Evolutionary conservation across 495 filamentous ascomycete genomes (phyloP).

Genomic region (Delitschia confertaspora): DNA sequence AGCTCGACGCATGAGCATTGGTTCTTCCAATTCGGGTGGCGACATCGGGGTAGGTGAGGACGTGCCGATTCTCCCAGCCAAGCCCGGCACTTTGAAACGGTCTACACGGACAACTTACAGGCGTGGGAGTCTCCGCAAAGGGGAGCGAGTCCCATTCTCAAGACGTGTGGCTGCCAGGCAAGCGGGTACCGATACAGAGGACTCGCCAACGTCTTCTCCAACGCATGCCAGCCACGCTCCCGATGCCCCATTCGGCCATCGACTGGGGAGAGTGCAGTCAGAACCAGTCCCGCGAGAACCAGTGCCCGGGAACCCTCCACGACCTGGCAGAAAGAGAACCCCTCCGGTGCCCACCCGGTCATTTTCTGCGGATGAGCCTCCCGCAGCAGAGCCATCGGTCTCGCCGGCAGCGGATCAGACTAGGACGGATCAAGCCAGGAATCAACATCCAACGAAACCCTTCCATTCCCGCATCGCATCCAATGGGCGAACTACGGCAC

Average conservation of each 20-base stretch:
- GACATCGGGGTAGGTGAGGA: conserved; percentile 57
- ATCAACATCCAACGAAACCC: conserved; percentile 21
- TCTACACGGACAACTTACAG: conserved; percentile 90
- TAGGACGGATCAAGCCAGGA: too few relatives aligned
- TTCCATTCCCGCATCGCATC: conserved; percentile 38
- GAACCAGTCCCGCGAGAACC: conserved; percentile 50
- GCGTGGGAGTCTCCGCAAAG: conserved; percentile 74
- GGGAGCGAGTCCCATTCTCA: conserved; percentile 65
- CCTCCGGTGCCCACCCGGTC: conserved; percentile 5
- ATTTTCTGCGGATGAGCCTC: conserved; percentile 9
- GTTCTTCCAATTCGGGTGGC: conserved; percentile 35
- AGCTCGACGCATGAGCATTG: conserved; percentile 56
- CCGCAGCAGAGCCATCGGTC: conserved; percentile 3
- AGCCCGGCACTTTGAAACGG: conserved; percentile 64
- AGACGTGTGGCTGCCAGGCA: conserved; percentile 54
- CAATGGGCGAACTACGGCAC: conserved; percentile 37
- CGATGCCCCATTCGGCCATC: conserved; percentile 38
- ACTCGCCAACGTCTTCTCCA: conserved; percentile 42
- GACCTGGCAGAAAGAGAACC: conserved; percentile 25
- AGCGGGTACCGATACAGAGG: conserved; percentile 52
- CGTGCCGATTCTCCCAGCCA: conserved; percentile 72
- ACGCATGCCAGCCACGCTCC: conserved; percentile 32
- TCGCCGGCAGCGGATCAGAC: conserved; percentile 6
- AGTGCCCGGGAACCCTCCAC: conserved; percentile 29
- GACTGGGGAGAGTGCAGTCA: conserved; percentile 62